Conservation (phyloP, 768 basidiomycete genomes). For the Sarcodon aspratus region DNA sequence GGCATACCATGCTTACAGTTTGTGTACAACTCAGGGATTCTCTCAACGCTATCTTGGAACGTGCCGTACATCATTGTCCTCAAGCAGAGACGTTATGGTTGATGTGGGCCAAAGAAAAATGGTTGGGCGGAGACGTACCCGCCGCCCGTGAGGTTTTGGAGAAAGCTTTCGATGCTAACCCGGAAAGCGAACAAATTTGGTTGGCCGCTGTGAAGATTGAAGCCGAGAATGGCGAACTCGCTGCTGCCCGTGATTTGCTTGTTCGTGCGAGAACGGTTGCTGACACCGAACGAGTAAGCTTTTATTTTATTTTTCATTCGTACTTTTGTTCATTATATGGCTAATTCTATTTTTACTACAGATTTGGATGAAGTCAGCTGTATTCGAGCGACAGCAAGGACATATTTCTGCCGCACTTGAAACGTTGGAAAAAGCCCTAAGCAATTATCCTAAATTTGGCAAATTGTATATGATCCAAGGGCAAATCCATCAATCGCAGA, state of each 20-base stretch:
- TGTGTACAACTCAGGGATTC: conserved; percentile 49
- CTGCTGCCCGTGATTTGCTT: conserved; percentile 77
- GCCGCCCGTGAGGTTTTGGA: conserved; percentile 87
- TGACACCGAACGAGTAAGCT: conserved; percentile 76
- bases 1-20: conserved; percentile 1
- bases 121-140: conserved; percentile 80
- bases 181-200: conserved; percentile 97
- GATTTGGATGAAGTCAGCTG: conserved; percentile 99
- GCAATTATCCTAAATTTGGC: conserved; percentile 79
- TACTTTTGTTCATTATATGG: not conserved
- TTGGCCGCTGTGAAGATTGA: conserved; percentile 95
- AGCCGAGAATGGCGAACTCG: conserved; percentile 87
- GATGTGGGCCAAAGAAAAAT: conserved; percentile 97
- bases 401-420: conserved; percentile 62
- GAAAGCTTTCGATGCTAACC: conserved; percentile 86
- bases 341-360: conserved; percentile 17
- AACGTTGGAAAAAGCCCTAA: conserved; percentile 63
- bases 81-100: conserved; percentile 96
- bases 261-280: conserved; percentile 85
- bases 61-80: conserved; percentile 85
- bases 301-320: not conserved
- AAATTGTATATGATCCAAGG: conserved; percentile 98
- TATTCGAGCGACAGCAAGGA: conserved; percentile 87
- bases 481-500: conserved; percentile 65
- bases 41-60: conserved; percentile 67